A percentile compares a stretch with the other conserved stretches of the same genome.
These are phyloP conservation scores for Fusarium sp. DNA, from an alignment of 2,329 filamentous ascomycete species.

Conservation along the genomic window DNA sequence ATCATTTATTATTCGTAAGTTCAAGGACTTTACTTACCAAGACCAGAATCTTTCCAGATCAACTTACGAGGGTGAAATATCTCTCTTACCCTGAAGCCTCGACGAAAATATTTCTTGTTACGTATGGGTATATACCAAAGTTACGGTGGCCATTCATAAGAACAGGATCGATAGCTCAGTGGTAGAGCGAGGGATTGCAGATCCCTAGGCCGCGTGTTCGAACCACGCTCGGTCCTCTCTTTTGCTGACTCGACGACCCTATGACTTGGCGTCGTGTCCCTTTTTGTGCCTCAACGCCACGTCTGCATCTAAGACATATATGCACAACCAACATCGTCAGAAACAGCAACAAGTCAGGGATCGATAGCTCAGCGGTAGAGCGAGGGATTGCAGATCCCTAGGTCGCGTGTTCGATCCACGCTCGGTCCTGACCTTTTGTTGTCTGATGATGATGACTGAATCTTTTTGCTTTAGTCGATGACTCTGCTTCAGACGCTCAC, in stretches of 20 bases:
- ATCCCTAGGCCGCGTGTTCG: constrained; percentile 39
- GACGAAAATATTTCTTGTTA: accelerated
- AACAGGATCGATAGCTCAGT: constrained; percentile 37
- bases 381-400: constrained; percentile 39
- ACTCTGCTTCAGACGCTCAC: too few species aligned
- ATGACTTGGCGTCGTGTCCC: neutral
- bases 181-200: constrained; percentile 40
- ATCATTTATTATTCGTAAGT: neutral
- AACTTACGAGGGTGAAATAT: too few species aligned
- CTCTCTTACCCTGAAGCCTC: neutral
- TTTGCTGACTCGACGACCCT: neutral
- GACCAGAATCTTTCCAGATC: neutral
- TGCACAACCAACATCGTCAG: neutral
- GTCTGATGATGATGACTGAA: neutral
- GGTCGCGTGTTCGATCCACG: constrained; percentile 39
- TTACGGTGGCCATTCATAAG: accelerated
- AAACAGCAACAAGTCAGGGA: neutral
- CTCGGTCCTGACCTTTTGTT: constrained; percentile 31
- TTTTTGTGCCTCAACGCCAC: constrained; percentile 28
- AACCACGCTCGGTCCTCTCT: constrained; percentile 37
- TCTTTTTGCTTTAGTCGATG: neutral
- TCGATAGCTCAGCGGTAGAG: constrained; percentile 40
- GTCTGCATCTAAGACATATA: neutral
- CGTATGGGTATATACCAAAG: accelerated
- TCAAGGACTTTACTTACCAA: neutral